Conservation (phyloP, 768 basidiomycete species). For the Suillus bovinus region DNA sequence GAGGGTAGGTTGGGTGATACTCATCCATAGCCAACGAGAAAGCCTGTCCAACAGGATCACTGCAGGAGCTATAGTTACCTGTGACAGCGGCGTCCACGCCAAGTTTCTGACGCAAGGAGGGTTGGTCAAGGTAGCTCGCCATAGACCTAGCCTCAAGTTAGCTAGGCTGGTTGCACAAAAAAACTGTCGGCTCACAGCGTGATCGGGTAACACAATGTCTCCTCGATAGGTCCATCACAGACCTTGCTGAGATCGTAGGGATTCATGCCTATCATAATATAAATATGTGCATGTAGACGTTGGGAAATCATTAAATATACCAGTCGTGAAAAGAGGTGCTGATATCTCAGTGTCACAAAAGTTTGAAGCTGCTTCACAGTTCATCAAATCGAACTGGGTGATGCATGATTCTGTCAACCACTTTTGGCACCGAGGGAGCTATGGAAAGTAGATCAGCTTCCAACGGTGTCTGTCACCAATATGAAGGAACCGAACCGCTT, state of each 20-base stretch:
- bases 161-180: constrained; percentile 3
- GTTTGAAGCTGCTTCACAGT: constrained; percentile 63
- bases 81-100: constrained; percentile 58
- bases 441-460: constrained; percentile 4
- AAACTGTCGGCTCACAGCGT: constrained; percentile 35
- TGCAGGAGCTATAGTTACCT: constrained; percentile 43
- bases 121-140: constrained; percentile 58
- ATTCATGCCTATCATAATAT: constrained; percentile 40
- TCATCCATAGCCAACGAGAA: constrained; percentile 50
- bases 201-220: constrained; percentile 60
- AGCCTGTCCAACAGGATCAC: constrained; percentile 42
- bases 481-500: constrained; percentile 30
- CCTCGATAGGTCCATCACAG: constrained; percentile 50
- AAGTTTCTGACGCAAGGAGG: constrained; percentile 51
- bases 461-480: background rate
- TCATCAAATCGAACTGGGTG: constrained; percentile 63
- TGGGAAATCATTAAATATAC: constrained; percentile 22
- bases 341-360: constrained; percentile 61
- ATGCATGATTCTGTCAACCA: constrained; percentile 60
- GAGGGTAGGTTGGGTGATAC: constrained; percentile 30
- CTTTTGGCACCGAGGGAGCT: constrained; percentile 73
- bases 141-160: constrained; percentile 47
- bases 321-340: constrained; percentile 29
- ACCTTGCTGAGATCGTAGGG: constrained; percentile 70
- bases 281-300: background rate